phyloP scores from a whole-genome alignment of 2,329 filamentous ascomycete species.

The Cladobotryum protrusum region DNA sequence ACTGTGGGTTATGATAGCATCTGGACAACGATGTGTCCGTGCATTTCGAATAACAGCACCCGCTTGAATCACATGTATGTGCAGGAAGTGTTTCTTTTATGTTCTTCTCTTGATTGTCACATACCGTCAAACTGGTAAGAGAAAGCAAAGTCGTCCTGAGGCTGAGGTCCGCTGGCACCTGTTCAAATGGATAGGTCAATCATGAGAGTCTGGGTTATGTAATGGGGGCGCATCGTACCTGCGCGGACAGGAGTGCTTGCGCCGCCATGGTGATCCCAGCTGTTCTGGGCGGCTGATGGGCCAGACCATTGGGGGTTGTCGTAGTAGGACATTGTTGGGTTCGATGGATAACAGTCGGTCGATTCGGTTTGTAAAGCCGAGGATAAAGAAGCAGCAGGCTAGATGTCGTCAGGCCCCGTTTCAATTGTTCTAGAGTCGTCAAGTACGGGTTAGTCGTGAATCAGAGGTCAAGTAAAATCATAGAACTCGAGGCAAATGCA shows the following conservation, averaged over 20 bases:
- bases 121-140: conserved; percentile 84
- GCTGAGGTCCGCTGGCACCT: conserved; percentile 71
- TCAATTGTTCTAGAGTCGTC: background rate
- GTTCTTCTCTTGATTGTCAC: conserved; percentile 28
- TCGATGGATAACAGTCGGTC: conserved; percentile 3
- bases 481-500: background rate
- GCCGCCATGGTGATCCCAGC: conserved; percentile 39
- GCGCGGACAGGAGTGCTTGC: conserved; percentile 34
- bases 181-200: conserved; percentile 15
- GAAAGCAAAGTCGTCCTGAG: conserved; percentile 75
- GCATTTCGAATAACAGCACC: background rate
- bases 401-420: background rate
- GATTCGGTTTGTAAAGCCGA: background rate
- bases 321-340: conserved; percentile 38
- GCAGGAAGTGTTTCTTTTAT: background rate
- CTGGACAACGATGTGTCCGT: no score
- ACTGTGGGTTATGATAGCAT: no score
- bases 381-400: background rate
- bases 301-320: conserved; percentile 37
- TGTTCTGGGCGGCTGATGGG: conserved; percentile 27
- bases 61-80: background rate
- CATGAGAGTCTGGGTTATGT: background rate
- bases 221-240: conserved; percentile 23
- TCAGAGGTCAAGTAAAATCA: background rate
- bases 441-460: background rate